Conservation (phyloP, 352 stramenopile species). For the Globisporangium lucens region DNA sequence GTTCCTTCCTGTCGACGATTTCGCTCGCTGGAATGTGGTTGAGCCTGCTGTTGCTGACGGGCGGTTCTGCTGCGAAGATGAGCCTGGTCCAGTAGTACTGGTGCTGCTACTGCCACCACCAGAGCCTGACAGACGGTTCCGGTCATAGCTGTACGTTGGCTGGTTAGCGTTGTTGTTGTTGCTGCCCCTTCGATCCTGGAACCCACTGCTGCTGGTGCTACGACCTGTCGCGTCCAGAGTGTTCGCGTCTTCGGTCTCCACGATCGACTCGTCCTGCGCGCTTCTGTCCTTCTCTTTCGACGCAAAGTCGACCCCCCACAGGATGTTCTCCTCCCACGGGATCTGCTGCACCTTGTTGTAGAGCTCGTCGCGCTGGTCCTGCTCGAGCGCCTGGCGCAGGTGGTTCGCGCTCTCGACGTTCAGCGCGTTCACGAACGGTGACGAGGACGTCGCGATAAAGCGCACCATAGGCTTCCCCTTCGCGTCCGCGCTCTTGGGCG, state of each 20-base stretch:
- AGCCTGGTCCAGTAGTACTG: neutral
- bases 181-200: neutral
- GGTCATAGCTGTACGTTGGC: neutral
- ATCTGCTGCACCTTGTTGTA: slow-evolving; percentile 84
- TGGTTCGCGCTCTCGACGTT: slow-evolving; percentile 14
- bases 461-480: slow-evolving; percentile 78
- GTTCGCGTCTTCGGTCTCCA: slow-evolving; percentile 10
- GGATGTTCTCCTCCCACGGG: slow-evolving; percentile 77
- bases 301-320: slow-evolving; percentile 70
- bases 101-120: neutral
- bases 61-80: neutral
- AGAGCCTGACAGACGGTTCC: neutral
- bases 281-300: slow-evolving; percentile 17
- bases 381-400: slow-evolving; percentile 18
- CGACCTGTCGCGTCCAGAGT: neutral
- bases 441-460: slow-evolving; percentile 51
- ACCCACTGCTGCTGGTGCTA: neutral
- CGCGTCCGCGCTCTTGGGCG: slow-evolving; percentile 20
- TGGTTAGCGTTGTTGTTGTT: neutral
- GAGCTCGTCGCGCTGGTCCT: slow-evolving; percentile 42
- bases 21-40: slow-evolving; percentile 3
- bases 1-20: neutral
- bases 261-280: slow-evolving; percentile 3
- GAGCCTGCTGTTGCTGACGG: neutral
- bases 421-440: slow-evolving; percentile 54